Base-by-base conservation (phyloP, 768 basidiomycete genomes). In the Nidularia pulvinata region DNA sequence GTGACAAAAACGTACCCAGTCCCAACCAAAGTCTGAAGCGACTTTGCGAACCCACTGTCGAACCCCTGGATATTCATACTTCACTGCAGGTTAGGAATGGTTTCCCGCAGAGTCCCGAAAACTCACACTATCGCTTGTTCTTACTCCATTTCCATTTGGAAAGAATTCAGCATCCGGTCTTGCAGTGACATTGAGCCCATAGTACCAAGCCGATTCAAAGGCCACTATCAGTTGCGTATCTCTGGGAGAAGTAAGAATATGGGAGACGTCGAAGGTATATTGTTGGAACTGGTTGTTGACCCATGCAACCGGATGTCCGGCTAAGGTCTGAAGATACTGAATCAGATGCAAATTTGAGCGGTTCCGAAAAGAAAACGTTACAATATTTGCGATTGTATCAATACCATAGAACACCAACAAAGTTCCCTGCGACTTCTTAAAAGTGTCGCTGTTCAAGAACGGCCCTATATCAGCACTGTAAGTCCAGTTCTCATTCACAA, bases 21-120 rank as follows among this genome's bases (percentile, higher is more conserved):
- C 82, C 82, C 82, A 85, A 1, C 84, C 83, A 55, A 83, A 85
- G 59, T 85, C 82, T 3, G 74, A 76, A 33, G 75, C 68, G 2
- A 73, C 69, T 60, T 85, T 83, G 1, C 82, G 74, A 30, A 82
- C 69, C 65, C 71, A 83, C 32, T 73, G 69, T 48, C 76, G 76
- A 35, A 77, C 71, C 10, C 69, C 73, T 7, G 80, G 76, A 55
- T 78, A 82, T 57, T 82, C 82, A 51, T 72, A 82, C 80, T 82
- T 39, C 25, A 30, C 25, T 3, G 25, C 25, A 30, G 25, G 25
- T 30, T 30, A 30, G 25, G 25, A 30, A 30, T 30, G 2, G 3
- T 30, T 30, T 30, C 25, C 4, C 25, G 25, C 2, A 30, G 25
- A 30, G 3, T 30, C 25, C 25, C 2, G 25, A 4, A 19, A 16